phyloP scores from a whole-genome alignment of 768 basidiomycete genomes.

The Boletus rubescentipes region DNA sequence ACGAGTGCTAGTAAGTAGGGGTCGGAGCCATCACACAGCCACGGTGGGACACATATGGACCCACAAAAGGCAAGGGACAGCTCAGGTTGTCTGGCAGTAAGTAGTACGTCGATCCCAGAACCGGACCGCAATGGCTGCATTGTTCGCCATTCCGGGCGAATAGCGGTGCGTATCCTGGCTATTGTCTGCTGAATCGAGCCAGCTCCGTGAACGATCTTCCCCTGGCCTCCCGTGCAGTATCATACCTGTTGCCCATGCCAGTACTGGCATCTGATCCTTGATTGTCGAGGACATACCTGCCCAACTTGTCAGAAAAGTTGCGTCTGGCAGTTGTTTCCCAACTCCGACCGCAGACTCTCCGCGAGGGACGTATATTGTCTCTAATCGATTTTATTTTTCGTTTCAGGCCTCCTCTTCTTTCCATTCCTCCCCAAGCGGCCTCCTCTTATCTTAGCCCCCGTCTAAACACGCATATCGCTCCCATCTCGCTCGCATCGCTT shows the following conservation, averaged over 20 bases:
- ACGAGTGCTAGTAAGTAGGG: background rate
- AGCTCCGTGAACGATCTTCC: constrained; percentile 5
- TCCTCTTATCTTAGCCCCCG: constrained; percentile 32
- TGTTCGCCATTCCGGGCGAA: constrained; percentile 29
- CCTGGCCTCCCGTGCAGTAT: constrained; percentile 1
- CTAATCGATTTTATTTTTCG: constrained; percentile 27
- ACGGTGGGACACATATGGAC: constrained; percentile 42
- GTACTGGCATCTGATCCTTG: constrained; percentile 1
- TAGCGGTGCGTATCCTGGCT: constrained; percentile 20
- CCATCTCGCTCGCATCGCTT: constrained; percentile 32
- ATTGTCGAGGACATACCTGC: background rate
- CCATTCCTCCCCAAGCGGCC: constrained; percentile 5
- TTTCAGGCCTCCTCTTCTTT: constrained; percentile 23
- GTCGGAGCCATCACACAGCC: constrained; percentile 34
- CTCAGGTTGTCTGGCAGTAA: constrained; percentile 1
- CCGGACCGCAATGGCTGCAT: constrained; percentile 15
- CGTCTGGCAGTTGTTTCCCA: constrained; percentile 24
- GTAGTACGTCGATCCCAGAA: constrained; percentile 18
- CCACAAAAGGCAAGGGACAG: constrained; percentile 35
- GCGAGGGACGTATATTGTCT: constrained; percentile 29
- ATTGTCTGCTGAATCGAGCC: constrained; percentile 28
- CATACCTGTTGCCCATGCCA: background rate
- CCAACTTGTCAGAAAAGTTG: constrained; percentile 22
- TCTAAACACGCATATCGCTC: constrained; percentile 30
- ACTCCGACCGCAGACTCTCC: constrained; percentile 33